phyloP scores from a whole-genome alignment of 2,329 filamentous ascomycete genomes.

The Elsinoe necatrix region DNA sequence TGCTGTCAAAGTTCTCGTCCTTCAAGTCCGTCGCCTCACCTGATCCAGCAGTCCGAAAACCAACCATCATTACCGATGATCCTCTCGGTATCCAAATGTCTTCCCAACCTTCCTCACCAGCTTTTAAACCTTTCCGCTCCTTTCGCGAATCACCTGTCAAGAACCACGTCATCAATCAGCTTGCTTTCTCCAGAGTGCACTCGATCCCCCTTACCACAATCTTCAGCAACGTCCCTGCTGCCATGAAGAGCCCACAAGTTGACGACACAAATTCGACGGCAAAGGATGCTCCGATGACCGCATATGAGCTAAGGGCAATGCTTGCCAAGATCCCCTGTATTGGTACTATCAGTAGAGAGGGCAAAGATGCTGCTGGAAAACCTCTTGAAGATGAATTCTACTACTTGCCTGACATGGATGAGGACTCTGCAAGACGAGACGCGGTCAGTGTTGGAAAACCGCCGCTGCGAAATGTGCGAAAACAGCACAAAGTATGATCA shows the following conservation, averaged over 20 bases:
- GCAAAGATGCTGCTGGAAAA: conserved; percentile 94
- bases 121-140: conserved; percentile 20
- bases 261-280: conserved; percentile 22
- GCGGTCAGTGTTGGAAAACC: conserved; percentile 83
- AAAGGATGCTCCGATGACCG: conserved; percentile 42
- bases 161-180: conserved; percentile 90
- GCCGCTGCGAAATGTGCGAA: conserved; percentile 78
- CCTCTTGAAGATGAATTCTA: conserved; percentile 93
- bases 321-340: conserved; percentile 70
- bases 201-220: conserved; percentile 87
- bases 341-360: conserved; percentile 79
- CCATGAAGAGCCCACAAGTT: conserved; percentile 27
- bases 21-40: conserved; percentile 62
- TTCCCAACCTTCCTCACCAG: conserved; percentile 4
- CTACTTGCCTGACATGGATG: conserved; percentile 81
- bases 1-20: conserved; percentile 72
- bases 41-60: conserved; percentile 33
- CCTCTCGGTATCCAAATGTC: conserved; percentile 25
- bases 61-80: conserved; percentile 24
- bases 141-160: conserved; percentile 45
- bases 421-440: conserved; percentile 66
- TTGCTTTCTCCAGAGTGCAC: conserved; percentile 86
- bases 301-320: conserved; percentile 58
- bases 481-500: conserved; percentile 83
- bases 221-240: conserved; percentile 70